Evolutionary conservation across 768 basidiomycete species (phyloP), one percentile per base, ranked within the genome.

Genomic region (Suillus fuscotomentosus): DNA sequence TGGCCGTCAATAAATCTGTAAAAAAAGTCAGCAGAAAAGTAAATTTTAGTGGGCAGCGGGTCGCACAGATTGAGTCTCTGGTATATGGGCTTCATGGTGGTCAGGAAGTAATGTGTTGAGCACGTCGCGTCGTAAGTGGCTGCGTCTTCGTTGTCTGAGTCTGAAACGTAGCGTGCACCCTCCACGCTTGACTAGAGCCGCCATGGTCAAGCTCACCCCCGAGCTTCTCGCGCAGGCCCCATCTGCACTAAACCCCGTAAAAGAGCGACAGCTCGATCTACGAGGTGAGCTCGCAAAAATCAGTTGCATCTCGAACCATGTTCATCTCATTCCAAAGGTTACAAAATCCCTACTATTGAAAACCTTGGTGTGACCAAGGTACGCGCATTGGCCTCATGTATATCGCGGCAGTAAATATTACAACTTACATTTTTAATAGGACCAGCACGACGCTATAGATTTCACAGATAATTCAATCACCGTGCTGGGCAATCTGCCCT

Each of bases 311-410:
- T 34, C 24, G 43, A 38, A 34, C 15, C 64, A 36, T 34, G 51
- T 66, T 76, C 59, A 76, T 61, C 62, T 48, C 41, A 42, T 60
- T 60, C 69, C 71, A 69, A 76, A 95, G 94, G 94, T 64, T 91
- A 91, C 80, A 95, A 94, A 86, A 95, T 96, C 69, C 94, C 95
- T 61, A 87, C 91, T 63, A 97, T 97, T 75, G 95, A 97, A 89
- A 97, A 97, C 84, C 84, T 97, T 69, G 95, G 94, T 83, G 91
- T 95, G 67, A 94, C 94, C 76, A 89, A 83, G 83, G 92, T 88
- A 76, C 69, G 86, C 76, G 47, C 63, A 60, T 63, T 70, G 67
- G 55, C 65, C 64, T 71, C 71, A 61, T 24, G 48, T 42, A 59
- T 48, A 64, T 47, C 60, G 14, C 56, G 39, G 63, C 60, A 54